Evolutionary conservation across 2,329 filamentous ascomycete species (phyloP).

Genomic region (Ceratocystis colombiana): DNA sequence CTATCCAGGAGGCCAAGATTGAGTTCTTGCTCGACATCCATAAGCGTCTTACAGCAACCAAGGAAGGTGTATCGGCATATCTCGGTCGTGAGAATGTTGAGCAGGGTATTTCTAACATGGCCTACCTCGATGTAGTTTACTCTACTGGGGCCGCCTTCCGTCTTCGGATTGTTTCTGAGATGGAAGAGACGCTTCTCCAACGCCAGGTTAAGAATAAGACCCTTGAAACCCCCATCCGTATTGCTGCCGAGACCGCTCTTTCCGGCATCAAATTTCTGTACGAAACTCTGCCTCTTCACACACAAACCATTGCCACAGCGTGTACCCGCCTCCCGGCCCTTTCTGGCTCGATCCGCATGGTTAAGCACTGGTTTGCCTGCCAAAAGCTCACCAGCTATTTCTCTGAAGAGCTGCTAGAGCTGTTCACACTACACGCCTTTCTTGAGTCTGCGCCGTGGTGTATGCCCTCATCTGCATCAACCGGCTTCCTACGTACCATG

Average conservation of each 20-base stretch:
- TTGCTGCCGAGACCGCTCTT: slow-evolving; percentile 60
- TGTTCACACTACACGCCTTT: slow-evolving; percentile 70
- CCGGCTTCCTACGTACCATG: slow-evolving; percentile 73
- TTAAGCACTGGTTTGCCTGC: slow-evolving; percentile 79
- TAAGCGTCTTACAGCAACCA: slow-evolving; percentile 54
- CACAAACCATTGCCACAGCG: slow-evolving; percentile 67
- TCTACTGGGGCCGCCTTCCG: slow-evolving; percentile 65
- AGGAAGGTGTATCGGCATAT: slow-evolving; percentile 52
- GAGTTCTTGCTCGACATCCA: slow-evolving; percentile 75
- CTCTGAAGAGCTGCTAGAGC: slow-evolving; percentile 70
- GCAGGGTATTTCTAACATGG: slow-evolving; percentile 60
- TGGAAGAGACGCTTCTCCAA: slow-evolving; percentile 71
- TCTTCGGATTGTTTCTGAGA: slow-evolving; percentile 77
- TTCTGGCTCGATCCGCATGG: slow-evolving; percentile 69
- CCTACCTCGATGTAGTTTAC: slow-evolving; percentile 73
- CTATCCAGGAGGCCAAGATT: slow-evolving; percentile 87
- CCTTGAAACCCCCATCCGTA: slow-evolving; percentile 53
- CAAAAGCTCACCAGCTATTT: slow-evolving; percentile 74
- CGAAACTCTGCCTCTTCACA: slow-evolving; percentile 63
- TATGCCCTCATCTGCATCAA: slow-evolving; percentile 62
- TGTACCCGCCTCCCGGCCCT: slow-evolving; percentile 71
- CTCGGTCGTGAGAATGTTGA: slow-evolving; percentile 72
- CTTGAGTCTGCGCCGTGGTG: slow-evolving; percentile 72
- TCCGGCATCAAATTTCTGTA: slow-evolving; percentile 62
- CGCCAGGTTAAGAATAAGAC: slow-evolving; percentile 66